Base-by-base conservation (phyloP, 306 rosid genomes). In the Vicia faba region DNA sequence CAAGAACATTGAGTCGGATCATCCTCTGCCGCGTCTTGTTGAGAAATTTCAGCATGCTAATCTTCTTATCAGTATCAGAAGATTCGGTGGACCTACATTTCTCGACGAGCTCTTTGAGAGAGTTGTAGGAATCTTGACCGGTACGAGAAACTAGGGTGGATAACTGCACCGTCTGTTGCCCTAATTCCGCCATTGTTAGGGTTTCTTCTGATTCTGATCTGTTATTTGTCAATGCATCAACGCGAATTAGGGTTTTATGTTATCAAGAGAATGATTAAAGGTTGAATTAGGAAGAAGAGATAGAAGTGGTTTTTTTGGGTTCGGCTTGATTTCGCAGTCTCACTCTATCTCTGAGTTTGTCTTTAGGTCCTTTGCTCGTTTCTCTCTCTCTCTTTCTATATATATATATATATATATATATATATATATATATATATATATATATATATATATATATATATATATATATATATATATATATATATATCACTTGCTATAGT, bases 21-120 rank as follows among this genome's bases (percentile, higher is more conserved):
- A 93, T 88, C 5, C 99, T 87, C 80, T 93, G 99, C 69, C 86
- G 97, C 55, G 99, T 93, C 88, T 93, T 93, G 81, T 61, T 81
- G 10, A 93, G 76, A 78, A 85, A 88, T 83, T 93, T 93, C 68
- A 93, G 96, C 64, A 93, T 74, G 78, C 72, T 79, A 62, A 90
- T 79, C 73, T 88, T 93, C 89, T 85, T 93, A 33, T 93, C 97
- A 18, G 91, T 75, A 64, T 93, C 99, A 29, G 96, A 86, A 8
- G 79, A 82, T 49, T 86, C 89, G 18, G 85, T 25, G 67, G 89
- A 84, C 84, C 81, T 82, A 58, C 88, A 85, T 71, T 90, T 93
- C 10, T 93, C 95, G 12, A 85, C 86, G 20, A 93, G 88, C 57
- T 93, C 95, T 78, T 90, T 90, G n/a, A 90, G 86, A 11, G 90